Conservation (phyloP, 2,329 filamentous ascomycete species). For the Aspergillus brunneoviolaceus region DNA sequence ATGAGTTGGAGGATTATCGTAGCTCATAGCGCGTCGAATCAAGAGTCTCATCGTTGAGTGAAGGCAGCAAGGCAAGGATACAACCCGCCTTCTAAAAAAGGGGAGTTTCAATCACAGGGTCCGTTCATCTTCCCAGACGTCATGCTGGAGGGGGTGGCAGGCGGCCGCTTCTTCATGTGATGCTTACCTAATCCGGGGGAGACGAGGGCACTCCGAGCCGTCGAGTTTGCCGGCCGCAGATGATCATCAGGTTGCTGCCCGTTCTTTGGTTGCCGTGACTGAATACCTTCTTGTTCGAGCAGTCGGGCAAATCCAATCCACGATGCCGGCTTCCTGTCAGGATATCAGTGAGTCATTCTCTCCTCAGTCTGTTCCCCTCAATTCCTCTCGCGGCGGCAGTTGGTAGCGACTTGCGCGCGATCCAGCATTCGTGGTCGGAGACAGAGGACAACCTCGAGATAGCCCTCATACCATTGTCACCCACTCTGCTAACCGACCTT, state of each 20-base stretch:
- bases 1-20: not conserved
- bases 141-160: constrained; percentile 1
- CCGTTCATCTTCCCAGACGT: constrained; percentile 10
- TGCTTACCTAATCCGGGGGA: constrained; percentile 35
- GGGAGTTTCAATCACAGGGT: not conserved
- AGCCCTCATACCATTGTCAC: not conserved
- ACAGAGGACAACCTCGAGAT: not conserved
- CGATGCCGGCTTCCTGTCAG: constrained; percentile 94
- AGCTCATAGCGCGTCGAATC: not conserved
- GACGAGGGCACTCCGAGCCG: not conserved
- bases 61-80: not conserved
- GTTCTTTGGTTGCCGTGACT: not conserved
- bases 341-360: constrained; percentile 73
- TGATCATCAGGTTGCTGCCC: not conserved
- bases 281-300: not conserved
- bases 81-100: not conserved
- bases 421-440: too few relatives aligned
- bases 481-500: constrained; percentile 18
- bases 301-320: constrained; percentile 24
- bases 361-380: not conserved
- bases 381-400: too few relatives aligned
- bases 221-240: constrained; percentile 16
- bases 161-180: constrained; percentile 22
- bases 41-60: not conserved
- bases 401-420: too few relatives aligned